Evolutionary conservation across 306 rosid species (phyloP).

Genomic region (Mucuna pruriens): DNA sequence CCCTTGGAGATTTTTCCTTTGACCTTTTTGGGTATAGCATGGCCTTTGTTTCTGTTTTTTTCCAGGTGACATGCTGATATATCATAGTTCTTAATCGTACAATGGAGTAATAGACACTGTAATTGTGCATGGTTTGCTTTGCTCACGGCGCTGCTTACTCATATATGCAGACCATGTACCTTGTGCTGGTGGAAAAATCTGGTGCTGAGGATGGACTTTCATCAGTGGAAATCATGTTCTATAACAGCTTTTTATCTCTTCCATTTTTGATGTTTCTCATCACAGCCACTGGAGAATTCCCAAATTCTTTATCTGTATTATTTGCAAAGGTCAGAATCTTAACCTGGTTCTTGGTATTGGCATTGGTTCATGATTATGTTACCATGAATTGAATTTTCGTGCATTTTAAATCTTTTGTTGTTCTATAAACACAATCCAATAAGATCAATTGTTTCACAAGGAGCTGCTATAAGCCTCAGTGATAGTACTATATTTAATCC

Average conservation of each 20-base stretch:
- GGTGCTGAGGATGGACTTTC: slow-evolving; percentile 96
- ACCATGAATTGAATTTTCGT: slow-evolving; percentile 6
- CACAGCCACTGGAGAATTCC: slow-evolving; percentile 90
- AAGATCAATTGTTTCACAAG: slow-evolving; percentile 22
- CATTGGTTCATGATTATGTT: slow-evolving; percentile 17
- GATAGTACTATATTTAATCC: not conserved
- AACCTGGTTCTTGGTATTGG: slow-evolving; percentile 21
- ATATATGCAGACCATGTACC: slow-evolving; percentile 88
- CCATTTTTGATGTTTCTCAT: slow-evolving; percentile 90
- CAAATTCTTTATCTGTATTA: slow-evolving; percentile 73
- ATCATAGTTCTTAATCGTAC: slow-evolving; percentile 19
- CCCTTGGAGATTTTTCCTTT: slow-evolving; percentile 92
- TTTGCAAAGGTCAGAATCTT: slow-evolving; percentile 72
- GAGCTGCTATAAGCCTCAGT: not conserved
- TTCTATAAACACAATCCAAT: not conserved
- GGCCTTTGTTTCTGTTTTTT: slow-evolving; percentile 94
- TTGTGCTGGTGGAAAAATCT: slow-evolving; percentile 90
- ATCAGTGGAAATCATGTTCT: slow-evolving; percentile 93
- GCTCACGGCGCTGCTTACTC: slow-evolving; percentile 41
- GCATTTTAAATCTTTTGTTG: slow-evolving; percentile 10
- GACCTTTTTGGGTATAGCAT: slow-evolving; percentile 87
- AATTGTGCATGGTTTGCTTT: slow-evolving; percentile 32
- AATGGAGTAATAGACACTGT: not conserved
- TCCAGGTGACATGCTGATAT: slow-evolving; percentile 64
- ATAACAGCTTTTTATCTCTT: slow-evolving; percentile 90